phyloP scores from a whole-genome alignment of 176 grass and related monocot genomes.

The Oryza rufipogon region DNA sequence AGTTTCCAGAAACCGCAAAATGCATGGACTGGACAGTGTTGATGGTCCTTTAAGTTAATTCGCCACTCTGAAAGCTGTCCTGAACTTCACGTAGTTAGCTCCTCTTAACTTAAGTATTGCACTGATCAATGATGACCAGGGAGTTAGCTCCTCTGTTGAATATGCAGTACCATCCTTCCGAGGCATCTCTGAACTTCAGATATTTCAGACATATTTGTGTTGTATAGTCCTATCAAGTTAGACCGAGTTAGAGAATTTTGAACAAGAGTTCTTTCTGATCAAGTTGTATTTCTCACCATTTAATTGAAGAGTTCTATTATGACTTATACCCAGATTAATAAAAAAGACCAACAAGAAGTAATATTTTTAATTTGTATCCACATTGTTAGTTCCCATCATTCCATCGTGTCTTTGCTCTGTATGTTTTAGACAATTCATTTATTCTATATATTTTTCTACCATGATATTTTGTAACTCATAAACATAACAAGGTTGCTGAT shows the following conservation, averaged over 20 bases:
- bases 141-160: too few species aligned
- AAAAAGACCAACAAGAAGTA: background rate
- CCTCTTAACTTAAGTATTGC: background rate
- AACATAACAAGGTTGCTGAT: too few species aligned
- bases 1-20: slow-evolving; percentile 1
- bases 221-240: background rate
- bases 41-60: background rate
- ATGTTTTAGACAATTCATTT: background rate
- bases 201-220: background rate
- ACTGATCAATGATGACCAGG: background rate
- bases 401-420: background rate
- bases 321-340: background rate
- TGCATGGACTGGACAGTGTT: background rate
- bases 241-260: background rate
- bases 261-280: background rate
- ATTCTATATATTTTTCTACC: background rate
- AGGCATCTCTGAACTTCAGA: background rate
- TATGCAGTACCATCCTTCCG: background rate
- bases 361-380: background rate
- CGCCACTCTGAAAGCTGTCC: background rate
- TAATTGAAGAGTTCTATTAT: background rate
- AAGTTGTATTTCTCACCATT: background rate
- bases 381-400: background rate
- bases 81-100: background rate
- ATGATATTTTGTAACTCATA: too few species aligned